A percentile compares a stretch with the other conserved stretches of the same genome.
Evolutionary conservation across 2,329 filamentous ascomycete genomes (phyloP).

Genomic region (Coniochaeta pulveracea): DNA sequence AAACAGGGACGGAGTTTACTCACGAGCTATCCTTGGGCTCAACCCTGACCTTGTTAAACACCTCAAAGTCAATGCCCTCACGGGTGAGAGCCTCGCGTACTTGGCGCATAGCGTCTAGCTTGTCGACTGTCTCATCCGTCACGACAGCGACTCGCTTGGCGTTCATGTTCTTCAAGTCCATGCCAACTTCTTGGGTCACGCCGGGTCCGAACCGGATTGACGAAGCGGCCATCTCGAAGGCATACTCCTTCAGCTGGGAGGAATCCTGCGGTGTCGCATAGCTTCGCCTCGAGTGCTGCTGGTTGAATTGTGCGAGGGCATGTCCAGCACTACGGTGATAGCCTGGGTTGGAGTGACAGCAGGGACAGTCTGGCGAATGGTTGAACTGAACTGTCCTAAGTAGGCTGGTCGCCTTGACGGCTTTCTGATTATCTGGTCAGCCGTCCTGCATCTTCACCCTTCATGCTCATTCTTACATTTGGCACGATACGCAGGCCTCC

Average conservation of each 20-base stretch:
- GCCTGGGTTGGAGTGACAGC: constrained; percentile 79
- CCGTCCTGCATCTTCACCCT: neutral
- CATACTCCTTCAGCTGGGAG: constrained; percentile 79
- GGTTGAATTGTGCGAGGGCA: constrained; percentile 39
- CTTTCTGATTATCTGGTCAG: constrained; percentile 28
- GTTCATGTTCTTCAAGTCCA: constrained; percentile 92
- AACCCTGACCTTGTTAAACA: constrained; percentile 71
- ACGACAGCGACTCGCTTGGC: constrained; percentile 83
- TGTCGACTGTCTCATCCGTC: constrained; percentile 72
- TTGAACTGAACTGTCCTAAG: constrained; percentile 86
- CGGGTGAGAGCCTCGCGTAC: constrained; percentile 67
- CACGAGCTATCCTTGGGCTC: constrained; percentile 94
- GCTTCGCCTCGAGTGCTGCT: constrained; percentile 27
- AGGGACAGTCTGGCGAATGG: constrained; percentile 80
- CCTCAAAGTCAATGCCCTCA: constrained; percentile 69
- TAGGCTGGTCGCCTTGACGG: constrained; percentile 55
- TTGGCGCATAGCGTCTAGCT: constrained; percentile 81
- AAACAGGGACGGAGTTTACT: constrained; percentile 18
- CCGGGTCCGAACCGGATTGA: constrained; percentile 91
- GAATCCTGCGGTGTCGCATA: constrained; percentile 69
- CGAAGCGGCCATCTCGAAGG: constrained; percentile 96
- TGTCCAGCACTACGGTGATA: too few species aligned
- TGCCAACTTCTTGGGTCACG: constrained; percentile 89
- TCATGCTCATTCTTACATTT: constrained; percentile 13
- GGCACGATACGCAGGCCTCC: constrained; percentile 15